Conservation (phyloP, 805 yeast genomes). For the Kuraishia hungarica region DNA sequence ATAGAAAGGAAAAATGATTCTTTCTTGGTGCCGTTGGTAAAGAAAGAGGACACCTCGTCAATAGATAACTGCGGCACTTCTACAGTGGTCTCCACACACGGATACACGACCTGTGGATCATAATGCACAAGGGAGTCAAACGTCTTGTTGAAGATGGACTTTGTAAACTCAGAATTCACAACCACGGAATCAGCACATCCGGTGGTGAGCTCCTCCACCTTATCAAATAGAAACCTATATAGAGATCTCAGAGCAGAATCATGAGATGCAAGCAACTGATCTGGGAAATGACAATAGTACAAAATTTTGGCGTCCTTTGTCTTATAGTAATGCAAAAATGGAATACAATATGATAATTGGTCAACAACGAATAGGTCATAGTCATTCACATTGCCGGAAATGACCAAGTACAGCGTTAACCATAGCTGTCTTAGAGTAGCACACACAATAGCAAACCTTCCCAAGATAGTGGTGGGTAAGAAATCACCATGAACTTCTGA, state of each 20-base stretch:
- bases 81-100: conserved; percentile 57
- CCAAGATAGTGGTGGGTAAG: conserved; percentile 61
- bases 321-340: conserved; percentile 47
- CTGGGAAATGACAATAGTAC: conserved; percentile 97
- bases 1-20: conserved; percentile 55
- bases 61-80: conserved; percentile 15
- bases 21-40: conserved; percentile 15
- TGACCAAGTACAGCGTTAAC: conserved; percentile 38
- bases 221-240: conserved; percentile 79
- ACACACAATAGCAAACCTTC: conserved; percentile 69
- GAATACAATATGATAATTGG: conserved; percentile 80
- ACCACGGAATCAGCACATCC: conserved; percentile 68
- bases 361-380: conserved; percentile 80
- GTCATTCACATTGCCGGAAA: conserved; percentile 34
- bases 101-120: conserved; percentile 57
- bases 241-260: conserved; percentile 43
- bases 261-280: conserved; percentile 63
- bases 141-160: conserved; percentile 53
- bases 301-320: conserved; percentile 40
- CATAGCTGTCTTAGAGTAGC: conserved; percentile 80
- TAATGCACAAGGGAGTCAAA: conserved; percentile 32
- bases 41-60: conserved; percentile 25
- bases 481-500: conserved; percentile 78
- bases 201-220: conserved; percentile 76
- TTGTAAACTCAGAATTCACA: conserved; percentile 86